phyloP scores from a whole-genome alignment of 768 basidiomycete genomes.

The Suillus hirtellus region DNA sequence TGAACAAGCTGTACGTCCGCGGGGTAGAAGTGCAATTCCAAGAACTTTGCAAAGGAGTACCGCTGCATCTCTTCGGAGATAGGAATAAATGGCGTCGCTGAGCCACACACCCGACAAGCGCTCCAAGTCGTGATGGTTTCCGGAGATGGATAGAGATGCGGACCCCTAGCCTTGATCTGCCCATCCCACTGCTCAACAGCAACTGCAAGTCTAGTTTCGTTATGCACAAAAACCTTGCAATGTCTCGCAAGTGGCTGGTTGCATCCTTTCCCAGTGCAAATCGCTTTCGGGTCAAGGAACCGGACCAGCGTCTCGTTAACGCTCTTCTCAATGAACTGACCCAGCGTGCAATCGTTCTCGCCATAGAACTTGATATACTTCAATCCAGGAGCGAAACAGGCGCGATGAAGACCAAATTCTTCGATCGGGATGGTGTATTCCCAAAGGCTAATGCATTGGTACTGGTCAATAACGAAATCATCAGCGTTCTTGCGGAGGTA shows the following conservation, averaged over 20 bases:
- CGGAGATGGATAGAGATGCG: conserved; percentile 55
- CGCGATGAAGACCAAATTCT: conserved; percentile 64
- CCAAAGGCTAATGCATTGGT: conserved; percentile 83
- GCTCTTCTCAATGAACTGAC: conserved; percentile 87
- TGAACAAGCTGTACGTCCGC: conserved; percentile 82
- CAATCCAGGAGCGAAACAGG: conserved; percentile 76
- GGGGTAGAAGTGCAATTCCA: conserved; percentile 96
- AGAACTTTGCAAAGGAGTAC: conserved; percentile 94
- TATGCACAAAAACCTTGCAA: conserved; percentile 90
- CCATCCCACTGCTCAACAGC: conserved; percentile 90
- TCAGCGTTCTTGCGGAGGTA: conserved; percentile 84
- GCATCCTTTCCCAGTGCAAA: conserved; percentile 85
- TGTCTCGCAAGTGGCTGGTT: conserved; percentile 80
- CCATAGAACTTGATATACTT: conserved; percentile 87
- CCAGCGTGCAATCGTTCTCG: conserved; percentile 88
- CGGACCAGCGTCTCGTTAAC: conserved; percentile 68
- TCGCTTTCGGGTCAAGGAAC: conserved; percentile 70
- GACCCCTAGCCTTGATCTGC: conserved; percentile 55
- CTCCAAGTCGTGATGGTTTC: conserved; percentile 92
- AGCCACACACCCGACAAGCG: conserved; percentile 76
- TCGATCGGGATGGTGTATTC: conserved; percentile 78
- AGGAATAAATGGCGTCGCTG: conserved; percentile 83
- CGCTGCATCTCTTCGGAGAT: conserved; percentile 90
- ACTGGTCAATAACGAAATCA: conserved; percentile 89
- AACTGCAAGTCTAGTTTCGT: conserved; percentile 77